Evolutionary conservation across 1,284 basidiomycete genomes (phyloP).

Genomic region (Leccinum holopus): DNA sequence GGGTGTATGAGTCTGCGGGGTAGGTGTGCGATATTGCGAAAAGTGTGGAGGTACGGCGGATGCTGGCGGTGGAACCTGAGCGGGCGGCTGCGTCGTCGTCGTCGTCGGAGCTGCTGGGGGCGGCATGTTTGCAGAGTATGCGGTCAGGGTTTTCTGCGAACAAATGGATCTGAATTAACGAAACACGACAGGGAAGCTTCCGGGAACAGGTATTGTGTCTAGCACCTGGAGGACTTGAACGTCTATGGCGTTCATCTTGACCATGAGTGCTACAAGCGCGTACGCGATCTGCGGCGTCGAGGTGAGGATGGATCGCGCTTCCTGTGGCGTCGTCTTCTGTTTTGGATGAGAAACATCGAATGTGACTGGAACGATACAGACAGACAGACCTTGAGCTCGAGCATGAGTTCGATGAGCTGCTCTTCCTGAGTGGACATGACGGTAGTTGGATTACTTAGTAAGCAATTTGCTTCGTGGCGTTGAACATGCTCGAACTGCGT

Average conservation of each 20-base stretch:
- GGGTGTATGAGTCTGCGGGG: constrained; percentile 39
- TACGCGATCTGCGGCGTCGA: constrained; percentile 73
- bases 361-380: neutral
- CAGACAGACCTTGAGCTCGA: constrained; percentile 58
- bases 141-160: constrained; percentile 37
- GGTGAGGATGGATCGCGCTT: constrained; percentile 65
- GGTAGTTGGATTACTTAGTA: neutral
- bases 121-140: constrained; percentile 31
- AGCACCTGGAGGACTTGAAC: constrained; percentile 68
- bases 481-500: no score
- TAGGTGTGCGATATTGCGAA: constrained; percentile 44
- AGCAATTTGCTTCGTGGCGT: neutral
- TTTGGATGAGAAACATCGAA: neutral
- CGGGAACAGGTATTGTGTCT: neutral
- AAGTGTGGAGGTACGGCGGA: constrained; percentile 49
- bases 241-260: constrained; percentile 69
- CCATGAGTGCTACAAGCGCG: constrained; percentile 72
- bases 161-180: constrained; percentile 5
- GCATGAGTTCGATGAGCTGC: constrained; percentile 63
- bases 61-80: constrained; percentile 28
- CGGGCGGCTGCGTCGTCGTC: constrained; percentile 24
- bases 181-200: neutral
- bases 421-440: constrained; percentile 44
- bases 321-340: constrained; percentile 71
- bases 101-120: constrained; percentile 28